These are phyloP conservation scores for Globisporangium middletonii DNA, from an alignment of 352 stramenopile species.

Conservation along the genomic window DNA sequence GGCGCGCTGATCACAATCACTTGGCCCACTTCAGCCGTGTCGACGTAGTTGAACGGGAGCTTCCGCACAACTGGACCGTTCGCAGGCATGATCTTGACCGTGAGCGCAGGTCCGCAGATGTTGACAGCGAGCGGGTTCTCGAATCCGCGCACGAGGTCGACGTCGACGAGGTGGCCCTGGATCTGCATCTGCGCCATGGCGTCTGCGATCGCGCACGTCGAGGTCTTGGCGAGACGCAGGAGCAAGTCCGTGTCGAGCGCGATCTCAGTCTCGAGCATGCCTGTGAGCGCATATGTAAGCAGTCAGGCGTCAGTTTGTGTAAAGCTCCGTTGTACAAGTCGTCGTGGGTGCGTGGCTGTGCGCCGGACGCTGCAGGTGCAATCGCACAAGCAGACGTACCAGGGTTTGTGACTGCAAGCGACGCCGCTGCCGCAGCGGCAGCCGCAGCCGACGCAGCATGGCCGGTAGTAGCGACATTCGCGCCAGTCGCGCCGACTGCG, in stretches of 20 bases:
- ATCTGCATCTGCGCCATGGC: constrained; percentile 74
- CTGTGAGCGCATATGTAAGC: constrained; percentile 38
- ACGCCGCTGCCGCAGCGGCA: constrained; percentile 19
- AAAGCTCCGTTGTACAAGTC: constrained; percentile 18
- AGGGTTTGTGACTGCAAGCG: constrained; percentile 22
- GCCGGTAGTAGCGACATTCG: neutral
- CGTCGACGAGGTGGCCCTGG: constrained; percentile 70
- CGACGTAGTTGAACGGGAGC: constrained; percentile 73
- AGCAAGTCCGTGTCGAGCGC: constrained; percentile 56
- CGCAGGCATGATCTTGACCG: constrained; percentile 66
- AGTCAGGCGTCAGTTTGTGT: constrained; percentile 31
- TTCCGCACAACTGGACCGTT: constrained; percentile 56
- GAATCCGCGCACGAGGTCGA: constrained; percentile 62
- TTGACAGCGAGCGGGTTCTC: constrained; percentile 48
- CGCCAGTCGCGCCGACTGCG: constrained; percentile 1
- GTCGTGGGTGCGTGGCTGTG: neutral
- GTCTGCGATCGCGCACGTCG: constrained; percentile 75
- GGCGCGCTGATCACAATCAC: constrained; percentile 78
- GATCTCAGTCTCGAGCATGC: constrained; percentile 64
- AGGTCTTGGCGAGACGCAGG: constrained; percentile 68
- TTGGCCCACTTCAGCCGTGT: constrained; percentile 65
- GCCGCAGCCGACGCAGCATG: constrained; percentile 7
- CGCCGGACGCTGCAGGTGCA: neutral
- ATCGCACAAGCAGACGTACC: constrained; percentile 21
- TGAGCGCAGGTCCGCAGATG: constrained; percentile 72